A percentile compares a stretch with the other conserved stretches of the same genome.
These are phyloP conservation scores for Aspergillus sp. DNA, from an alignment of 2,329 filamentous ascomycete genomes.

Conservation along the genomic window DNA sequence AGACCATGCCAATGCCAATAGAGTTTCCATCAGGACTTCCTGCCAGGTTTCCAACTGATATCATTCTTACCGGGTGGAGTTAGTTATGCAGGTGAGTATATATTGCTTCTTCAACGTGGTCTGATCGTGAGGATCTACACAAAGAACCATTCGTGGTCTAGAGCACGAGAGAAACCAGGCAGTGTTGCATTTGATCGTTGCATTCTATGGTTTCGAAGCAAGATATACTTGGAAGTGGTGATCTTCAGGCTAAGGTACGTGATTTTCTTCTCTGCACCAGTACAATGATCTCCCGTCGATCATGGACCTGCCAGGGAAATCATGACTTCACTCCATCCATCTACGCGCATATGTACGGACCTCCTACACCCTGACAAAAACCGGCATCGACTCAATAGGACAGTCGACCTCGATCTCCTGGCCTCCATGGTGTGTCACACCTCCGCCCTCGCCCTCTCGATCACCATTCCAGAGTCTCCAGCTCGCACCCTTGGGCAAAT, in stretches of 20 bases:
- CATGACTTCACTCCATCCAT: not conserved
- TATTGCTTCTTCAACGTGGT: not conserved
- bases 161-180: not conserved
- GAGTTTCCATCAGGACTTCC: not conserved
- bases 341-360: not conserved
- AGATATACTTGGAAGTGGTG: not conserved
- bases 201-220: not conserved
- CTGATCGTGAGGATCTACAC: not conserved
- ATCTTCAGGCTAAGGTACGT: not conserved
- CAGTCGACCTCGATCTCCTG: constrained; percentile 47
- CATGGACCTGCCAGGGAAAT: not conserved
- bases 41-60: not conserved
- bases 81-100: not conserved
- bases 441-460: constrained; percentile 22
- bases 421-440: constrained; percentile 44
- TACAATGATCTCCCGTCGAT: not conserved
- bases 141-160: not conserved
- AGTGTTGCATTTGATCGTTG: not conserved
- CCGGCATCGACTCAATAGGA: constrained; percentile 54
- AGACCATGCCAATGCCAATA: not conserved
- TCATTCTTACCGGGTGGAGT: not conserved
- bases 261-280: not conserved
- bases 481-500: constrained; percentile 56
- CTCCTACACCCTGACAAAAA: constrained; percentile 40
- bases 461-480: constrained; percentile 50